phyloP scores from a whole-genome alignment of 176 grass and related monocot genomes.

The Poa annua region DNA sequence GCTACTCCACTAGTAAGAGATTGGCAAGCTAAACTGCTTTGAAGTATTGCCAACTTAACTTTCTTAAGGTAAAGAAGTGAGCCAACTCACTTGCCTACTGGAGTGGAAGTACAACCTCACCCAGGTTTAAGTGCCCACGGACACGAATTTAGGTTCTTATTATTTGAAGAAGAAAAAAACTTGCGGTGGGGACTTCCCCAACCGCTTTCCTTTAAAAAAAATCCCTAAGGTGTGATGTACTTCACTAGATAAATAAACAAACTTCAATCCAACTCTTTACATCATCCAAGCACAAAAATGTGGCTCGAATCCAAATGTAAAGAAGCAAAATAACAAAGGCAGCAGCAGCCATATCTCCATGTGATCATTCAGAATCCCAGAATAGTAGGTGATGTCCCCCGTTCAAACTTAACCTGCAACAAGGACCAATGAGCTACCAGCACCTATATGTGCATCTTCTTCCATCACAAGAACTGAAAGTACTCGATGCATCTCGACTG shows the following conservation, averaged over 20 bases:
- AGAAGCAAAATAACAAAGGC: constrained; percentile 2
- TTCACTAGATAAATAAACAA: constrained; percentile 19
- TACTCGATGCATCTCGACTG: constrained; percentile 64
- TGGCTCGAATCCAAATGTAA: constrained; percentile 35
- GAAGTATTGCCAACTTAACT: background rate
- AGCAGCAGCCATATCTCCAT: background rate
- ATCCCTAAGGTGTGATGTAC: background rate
- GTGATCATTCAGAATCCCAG: constrained; percentile 12
- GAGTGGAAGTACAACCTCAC: too few species aligned
- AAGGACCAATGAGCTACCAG: background rate
- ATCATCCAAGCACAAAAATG: constrained; percentile 47
- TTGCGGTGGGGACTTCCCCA: too few species aligned
- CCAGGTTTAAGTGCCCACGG: too few species aligned
- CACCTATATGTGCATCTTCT: constrained; percentile 9
- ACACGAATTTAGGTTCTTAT: too few species aligned
- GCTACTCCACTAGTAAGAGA: background rate
- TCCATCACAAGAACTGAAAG: constrained; percentile 62
- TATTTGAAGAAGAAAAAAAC: too few species aligned
- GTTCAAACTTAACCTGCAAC: constrained; percentile 6
- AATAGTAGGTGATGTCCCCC: background rate
- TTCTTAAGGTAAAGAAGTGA: too few species aligned
- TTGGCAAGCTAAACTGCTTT: background rate
- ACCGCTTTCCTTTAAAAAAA: too few species aligned
- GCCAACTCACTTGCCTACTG: too few species aligned
- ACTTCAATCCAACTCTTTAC: constrained; percentile 25